Evolutionary conservation across 2,329 filamentous ascomycete species (phyloP), one percentile per base, ranked within the genome.

Genomic region (Didymella pomorum): DNA sequence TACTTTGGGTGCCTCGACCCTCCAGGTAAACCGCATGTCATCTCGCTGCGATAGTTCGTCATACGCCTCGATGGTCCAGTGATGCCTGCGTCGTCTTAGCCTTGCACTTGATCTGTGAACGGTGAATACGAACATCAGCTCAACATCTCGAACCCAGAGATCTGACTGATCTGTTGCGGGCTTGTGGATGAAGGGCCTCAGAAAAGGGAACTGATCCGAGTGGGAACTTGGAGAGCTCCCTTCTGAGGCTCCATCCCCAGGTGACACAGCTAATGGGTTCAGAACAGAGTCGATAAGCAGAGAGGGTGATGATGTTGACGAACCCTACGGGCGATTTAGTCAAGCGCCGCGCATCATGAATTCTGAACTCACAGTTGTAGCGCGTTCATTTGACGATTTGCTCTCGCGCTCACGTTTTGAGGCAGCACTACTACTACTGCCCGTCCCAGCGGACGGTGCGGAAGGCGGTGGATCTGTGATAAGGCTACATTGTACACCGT

Each of bases 401-500:
- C 54, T 65, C 21, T 60, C 47, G 44, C 50, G 62, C 31, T 60
- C 48, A 46, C 52, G 64, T 48, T 61, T 67, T 20, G 60, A 31
- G 28, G 53, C 55, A 52, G 53, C 55, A 52, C 26, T 45, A 52
- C 53, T 61, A 28, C 58, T 47, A 47, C 61, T 62, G 28, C 59
- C 50, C 44, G 59, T 45, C n/a, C 62, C 56, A 4, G 43, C 39
- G 47, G 64, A 57, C 28, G 63, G 56, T 23, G 62, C 42, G 8
- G 64, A 37, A 49, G 61, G 57, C 12, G 65, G 61, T 42, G 65
- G 61, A 49, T 72, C 70, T 39, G 66, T 66, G 49, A 74, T 53
- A 6, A 78, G 67, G 58, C 72, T 76, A 61, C 75, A 78, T 48
- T 67, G 63, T 14, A 77, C 74, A 33, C 72, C 69, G 63, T 78